phyloP scores from a whole-genome alignment of 2,329 filamentous ascomycete genomes.

The Tolypocladium nubicola region DNA sequence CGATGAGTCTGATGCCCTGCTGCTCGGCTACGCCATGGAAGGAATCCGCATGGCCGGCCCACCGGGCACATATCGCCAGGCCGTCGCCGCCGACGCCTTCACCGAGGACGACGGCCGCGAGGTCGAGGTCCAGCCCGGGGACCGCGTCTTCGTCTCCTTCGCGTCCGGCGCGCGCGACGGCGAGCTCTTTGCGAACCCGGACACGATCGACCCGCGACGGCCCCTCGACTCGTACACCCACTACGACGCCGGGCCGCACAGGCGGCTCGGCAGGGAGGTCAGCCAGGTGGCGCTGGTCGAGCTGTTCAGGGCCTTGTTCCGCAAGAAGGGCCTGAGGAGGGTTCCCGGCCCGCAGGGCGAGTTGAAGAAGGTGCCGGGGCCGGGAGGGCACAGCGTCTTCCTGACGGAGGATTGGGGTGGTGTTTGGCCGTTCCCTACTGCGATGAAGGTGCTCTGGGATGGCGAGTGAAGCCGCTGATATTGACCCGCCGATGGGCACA shows the following conservation, averaged over 20 bases:
- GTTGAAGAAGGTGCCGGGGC: conserved; percentile 52
- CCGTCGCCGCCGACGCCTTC: conserved; percentile 32
- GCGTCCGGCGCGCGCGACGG: conserved; percentile 45
- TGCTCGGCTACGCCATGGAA: conserved; percentile 63
- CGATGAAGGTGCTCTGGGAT: conserved; percentile 45
- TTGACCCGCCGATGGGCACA: not conserved
- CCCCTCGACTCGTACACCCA: conserved; percentile 55
- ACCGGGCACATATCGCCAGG: conserved; percentile 49
- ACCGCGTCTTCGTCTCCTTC: conserved; percentile 55
- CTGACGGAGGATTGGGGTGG: conserved; percentile 55
- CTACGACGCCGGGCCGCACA: conserved; percentile 52
- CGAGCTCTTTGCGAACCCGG: conserved; percentile 48
- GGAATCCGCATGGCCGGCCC: conserved; percentile 58
- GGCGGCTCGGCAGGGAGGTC: conserved; percentile 50
- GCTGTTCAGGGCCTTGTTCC: conserved; percentile 57
- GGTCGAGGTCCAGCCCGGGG: conserved; percentile 42
- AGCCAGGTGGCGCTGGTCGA: conserved; percentile 53
- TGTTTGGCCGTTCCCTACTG: conserved; percentile 34
- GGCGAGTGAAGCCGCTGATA: not conserved
- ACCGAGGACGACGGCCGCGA: conserved; percentile 38
- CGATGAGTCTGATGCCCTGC: conserved; percentile 48
- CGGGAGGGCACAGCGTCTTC: conserved; percentile 48
- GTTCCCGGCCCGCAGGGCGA: conserved; percentile 54
- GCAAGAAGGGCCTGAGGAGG: conserved; percentile 47
- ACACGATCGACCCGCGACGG: conserved; percentile 50